Evolutionary conservation across 2,329 filamentous ascomycete species (phyloP), one percentile per base, ranked within the genome.

Genomic region (Phoma herbarum): DNA sequence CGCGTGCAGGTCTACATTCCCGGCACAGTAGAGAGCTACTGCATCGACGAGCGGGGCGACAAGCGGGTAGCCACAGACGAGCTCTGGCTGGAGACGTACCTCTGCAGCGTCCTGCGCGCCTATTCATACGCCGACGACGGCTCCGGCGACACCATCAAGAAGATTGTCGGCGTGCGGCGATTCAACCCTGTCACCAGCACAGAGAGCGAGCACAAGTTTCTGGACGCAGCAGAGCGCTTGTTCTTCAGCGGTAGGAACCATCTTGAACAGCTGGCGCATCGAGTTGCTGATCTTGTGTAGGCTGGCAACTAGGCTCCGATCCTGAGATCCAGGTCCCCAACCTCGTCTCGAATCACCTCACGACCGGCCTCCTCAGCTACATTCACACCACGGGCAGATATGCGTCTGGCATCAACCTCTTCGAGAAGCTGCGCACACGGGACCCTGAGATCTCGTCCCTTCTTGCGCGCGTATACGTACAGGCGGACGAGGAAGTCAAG

Each of bases 131-230:
- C 95, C 48, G 94, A 99, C 75, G 91, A 97, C 77, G 94, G 94
- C 43, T 95, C 91, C 54, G 94, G 94, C 53, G 94, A 97, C 70
- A 91, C 91, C 1, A 97, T 98, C 75, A 91, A 95, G 78, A 96
- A 95, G 81, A 97, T 99, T 60, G 91, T 98, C 75, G 95, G 94
- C n/a, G 93, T 98, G 49, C 86, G 95, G 68, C 87, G 95, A 63
- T 98, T 99, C 84, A 99, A 99, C 74, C 95, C 95, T 1, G 92
- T 99, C 61, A 97, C 93, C 46, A 98, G 91, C 77, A 98, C 95
- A n/a, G 95, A 99, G 77, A 93, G 92, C 60, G 95, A 99, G 78
- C 95, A 99, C 75, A 92, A 92, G 65, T 99, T 99, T 75, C 83
- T 99, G 41, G 91, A 96, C 71, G 92, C 95, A 20, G 95, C 95